These are phyloP conservation scores for Epichloe uncinata DNA, from an alignment of 2,329 filamentous ascomycete species.

Conservation along the genomic window DNA sequence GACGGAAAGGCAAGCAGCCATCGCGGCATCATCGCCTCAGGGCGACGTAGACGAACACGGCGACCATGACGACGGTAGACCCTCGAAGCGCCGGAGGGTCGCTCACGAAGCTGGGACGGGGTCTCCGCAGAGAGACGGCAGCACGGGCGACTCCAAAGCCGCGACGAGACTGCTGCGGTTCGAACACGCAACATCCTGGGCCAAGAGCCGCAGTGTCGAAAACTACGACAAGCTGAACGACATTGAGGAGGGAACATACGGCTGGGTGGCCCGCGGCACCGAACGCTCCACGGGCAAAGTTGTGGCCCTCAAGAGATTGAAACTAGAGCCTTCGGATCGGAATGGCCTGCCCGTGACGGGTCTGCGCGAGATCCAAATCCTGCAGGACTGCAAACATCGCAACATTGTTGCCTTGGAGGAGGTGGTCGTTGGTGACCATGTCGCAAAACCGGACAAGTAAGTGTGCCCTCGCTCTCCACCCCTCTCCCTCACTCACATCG, in stretches of 20 bases:
- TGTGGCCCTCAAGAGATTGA: conserved; percentile 86
- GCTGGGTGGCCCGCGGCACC: conserved; percentile 77
- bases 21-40: background rate
- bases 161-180: conserved; percentile 57
- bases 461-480: conserved; percentile 4
- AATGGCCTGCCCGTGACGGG: conserved; percentile 81
- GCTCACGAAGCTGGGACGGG: conserved; percentile 29
- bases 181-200: conserved; percentile 48
- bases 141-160: conserved; percentile 2
- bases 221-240: conserved; percentile 89
- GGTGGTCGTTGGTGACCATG: conserved; percentile 63
- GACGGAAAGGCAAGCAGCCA: conserved; percentile 11
- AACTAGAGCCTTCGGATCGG: conserved; percentile 66
- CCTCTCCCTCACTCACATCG: background rate
- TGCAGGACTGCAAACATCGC: conserved; percentile 64
- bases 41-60: conserved; percentile 12
- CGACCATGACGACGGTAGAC: conserved; percentile 23
- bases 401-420: conserved; percentile 77
- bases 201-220: conserved; percentile 61
- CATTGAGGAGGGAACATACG: conserved; percentile 96
- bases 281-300: conserved; percentile 62
- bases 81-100: conserved; percentile 49
- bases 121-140: background rate
- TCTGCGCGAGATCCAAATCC: conserved; percentile 81
- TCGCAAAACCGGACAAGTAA: conserved; percentile 39